Conservation (phyloP, 2,329 filamentous ascomycete genomes). For the Diaporthe sp. region DNA sequence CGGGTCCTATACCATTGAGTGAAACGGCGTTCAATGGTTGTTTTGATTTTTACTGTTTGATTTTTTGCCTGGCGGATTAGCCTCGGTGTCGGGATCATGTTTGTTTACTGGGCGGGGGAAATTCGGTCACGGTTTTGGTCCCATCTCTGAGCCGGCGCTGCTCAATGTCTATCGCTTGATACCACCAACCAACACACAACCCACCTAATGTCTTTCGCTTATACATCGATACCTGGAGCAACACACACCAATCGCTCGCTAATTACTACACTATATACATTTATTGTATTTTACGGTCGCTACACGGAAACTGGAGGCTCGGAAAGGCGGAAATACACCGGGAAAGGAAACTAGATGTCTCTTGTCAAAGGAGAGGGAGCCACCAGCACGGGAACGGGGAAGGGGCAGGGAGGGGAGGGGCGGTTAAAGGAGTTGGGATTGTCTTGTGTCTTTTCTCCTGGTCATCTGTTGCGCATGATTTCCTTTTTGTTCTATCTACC, state of each 20-base stretch:
- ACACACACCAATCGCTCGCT: constrained; percentile 37
- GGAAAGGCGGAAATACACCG: background rate
- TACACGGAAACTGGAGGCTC: constrained; percentile 22
- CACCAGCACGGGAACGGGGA: constrained; percentile 1
- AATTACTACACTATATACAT: constrained; percentile 38
- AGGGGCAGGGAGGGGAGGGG: background rate
- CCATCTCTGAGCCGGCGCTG: constrained; percentile 32
- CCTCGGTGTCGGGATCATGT: constrained; percentile 29
- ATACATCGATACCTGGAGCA: constrained; percentile 36
- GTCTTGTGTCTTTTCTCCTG: background rate
- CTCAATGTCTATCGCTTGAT: constrained; percentile 38
- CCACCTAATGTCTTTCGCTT: constrained; percentile 41
- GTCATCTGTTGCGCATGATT: constrained; percentile 1
- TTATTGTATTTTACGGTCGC: constrained; percentile 37
- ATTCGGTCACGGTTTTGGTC: constrained; percentile 34
- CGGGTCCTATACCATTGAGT: constrained; percentile 22
- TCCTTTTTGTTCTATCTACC: background rate
- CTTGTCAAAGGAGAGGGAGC: constrained; percentile 21
- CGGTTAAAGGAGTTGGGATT: constrained; percentile 12
- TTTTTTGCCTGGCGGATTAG: constrained; percentile 17
- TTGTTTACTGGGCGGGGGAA: constrained; percentile 7
- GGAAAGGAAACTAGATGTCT: constrained; percentile 36
- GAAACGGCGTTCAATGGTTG: constrained; percentile 11
- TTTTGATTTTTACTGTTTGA: background rate
- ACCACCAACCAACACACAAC: constrained; percentile 25